Evolutionary conservation across 768 basidiomycete species (phyloP).

Genomic region (Leccinum longicurvipes): DNA sequence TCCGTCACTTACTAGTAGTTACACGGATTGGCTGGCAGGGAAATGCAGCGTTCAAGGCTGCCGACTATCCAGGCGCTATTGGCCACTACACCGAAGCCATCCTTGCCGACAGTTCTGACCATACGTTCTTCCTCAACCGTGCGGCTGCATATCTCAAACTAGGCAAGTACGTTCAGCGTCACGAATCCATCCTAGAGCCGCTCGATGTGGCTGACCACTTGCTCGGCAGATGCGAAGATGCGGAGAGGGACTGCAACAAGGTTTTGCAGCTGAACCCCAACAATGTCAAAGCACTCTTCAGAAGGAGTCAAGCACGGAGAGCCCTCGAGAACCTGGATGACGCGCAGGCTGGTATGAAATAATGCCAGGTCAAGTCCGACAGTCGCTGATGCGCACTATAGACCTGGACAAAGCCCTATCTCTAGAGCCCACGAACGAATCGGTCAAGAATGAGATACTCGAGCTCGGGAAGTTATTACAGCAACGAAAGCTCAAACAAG

Average conservation of each 20-base stretch:
- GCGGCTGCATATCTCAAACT: slow-evolving; percentile 92
- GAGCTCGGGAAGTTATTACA: slow-evolving; percentile 44
- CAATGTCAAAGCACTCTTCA: slow-evolving; percentile 79
- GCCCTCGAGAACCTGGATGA: slow-evolving; percentile 52
- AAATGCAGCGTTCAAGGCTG: slow-evolving; percentile 80
- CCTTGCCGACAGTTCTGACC: slow-evolving; percentile 63
- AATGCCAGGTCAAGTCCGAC: not conserved
- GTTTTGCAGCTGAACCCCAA: slow-evolving; percentile 51
- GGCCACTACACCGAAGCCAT: slow-evolving; percentile 86
- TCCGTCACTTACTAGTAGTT: not conserved
- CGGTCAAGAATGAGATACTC: slow-evolving; percentile 60
- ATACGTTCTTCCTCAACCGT: slow-evolving; percentile 83
- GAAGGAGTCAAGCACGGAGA: slow-evolving; percentile 70
- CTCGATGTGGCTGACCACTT: slow-evolving; percentile 2
- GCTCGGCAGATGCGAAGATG: slow-evolving; percentile 63
- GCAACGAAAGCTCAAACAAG: slow-evolving; percentile 28
- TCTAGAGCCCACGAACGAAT: slow-evolving; percentile 62
- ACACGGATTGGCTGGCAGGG: slow-evolving; percentile 51
- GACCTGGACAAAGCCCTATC: slow-evolving; percentile 59
- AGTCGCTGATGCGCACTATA: slow-evolving; percentile 28
- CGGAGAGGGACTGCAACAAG: slow-evolving; percentile 73
- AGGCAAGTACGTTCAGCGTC: slow-evolving; percentile 79
- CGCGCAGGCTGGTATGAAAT: slow-evolving; percentile 53
- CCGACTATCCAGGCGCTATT: slow-evolving; percentile 73
- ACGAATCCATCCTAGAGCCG: not conserved